Evolutionary conservation across 2,329 filamentous ascomycete species (phyloP), one percentile per base, ranked within the genome.

Genomic region (Botrytis pseudocinerea): DNA sequence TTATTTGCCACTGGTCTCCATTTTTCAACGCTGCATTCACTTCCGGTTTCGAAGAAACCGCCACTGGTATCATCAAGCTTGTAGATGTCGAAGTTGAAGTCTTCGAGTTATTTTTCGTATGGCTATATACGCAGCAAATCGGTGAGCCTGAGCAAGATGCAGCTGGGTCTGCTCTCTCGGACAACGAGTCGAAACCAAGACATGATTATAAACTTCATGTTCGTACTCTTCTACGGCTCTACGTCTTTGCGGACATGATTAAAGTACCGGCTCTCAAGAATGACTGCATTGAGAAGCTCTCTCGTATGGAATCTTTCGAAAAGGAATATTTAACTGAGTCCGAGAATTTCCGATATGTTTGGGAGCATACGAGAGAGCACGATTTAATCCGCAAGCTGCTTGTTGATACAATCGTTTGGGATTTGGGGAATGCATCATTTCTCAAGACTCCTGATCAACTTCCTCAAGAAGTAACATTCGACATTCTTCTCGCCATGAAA

Each of bases 11-110:
- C 44, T 73, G 70, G 20, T 78, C 78, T 3, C 69, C 74, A 2
- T 78, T 70, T 61, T 78, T 79, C 64, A 74, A 73, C 18, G 69
- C 74, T 2, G 74, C 75, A 25, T 74, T 78, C 20, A 69, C 40
- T 4, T 71, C 70, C 12, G 46, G 62, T 18, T 76, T 78, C 18
- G 57, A 71, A n/a, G 76, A 76, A 59, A 38, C 66, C 2, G 63
- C n/a, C 28, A 72, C 64, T 8, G 69, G 73, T 18, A 70, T 72
- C 35, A 74, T 76, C 64, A 73, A 59, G 28, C 65, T 78, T 66
- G 32, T 2, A 10, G 54, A 18, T 28, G 28, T 65, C 20, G 42
- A 65, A 4, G 20, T 38, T 5, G 18, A 10, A 1, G 32, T 73
- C 2, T 77, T 77, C 5, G 72, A 72, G 5, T 16, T 77, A 0